Conservation (phyloP, 2,329 filamentous ascomycete species). For the Trichophyton rubrum region DNA sequence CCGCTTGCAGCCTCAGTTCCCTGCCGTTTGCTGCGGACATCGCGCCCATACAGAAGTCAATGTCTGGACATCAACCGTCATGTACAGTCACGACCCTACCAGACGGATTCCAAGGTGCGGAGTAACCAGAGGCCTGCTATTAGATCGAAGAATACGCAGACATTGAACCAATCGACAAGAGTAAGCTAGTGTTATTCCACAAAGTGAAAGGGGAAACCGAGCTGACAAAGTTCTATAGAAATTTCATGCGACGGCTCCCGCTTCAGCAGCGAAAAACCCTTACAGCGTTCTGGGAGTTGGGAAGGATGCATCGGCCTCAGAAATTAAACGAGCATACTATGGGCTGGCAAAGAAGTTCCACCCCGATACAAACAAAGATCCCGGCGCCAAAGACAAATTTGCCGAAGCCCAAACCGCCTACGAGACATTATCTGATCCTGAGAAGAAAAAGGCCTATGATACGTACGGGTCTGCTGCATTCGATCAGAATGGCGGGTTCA, state of each 20-base stretch:
- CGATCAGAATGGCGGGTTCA: slow-evolving; percentile 58
- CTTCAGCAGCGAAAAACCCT: slow-evolving; percentile 71
- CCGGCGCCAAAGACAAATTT: slow-evolving; percentile 88
- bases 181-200: slow-evolving; percentile 17
- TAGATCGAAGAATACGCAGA: slow-evolving; percentile 17
- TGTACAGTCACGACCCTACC: slow-evolving; percentile 26
- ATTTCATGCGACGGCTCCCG: slow-evolving; percentile 39
- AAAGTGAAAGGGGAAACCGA: not conserved
- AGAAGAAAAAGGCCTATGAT: slow-evolving; percentile 88
- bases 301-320: slow-evolving; percentile 65
- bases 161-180: slow-evolving; percentile 18
- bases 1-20: slow-evolving; percentile 33
- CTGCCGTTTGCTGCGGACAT: slow-evolving; percentile 31
- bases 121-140: slow-evolving; percentile 20
- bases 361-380: slow-evolving; percentile 94
- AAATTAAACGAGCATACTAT: slow-evolving; percentile 99
- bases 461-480: slow-evolving; percentile 74
- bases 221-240: slow-evolving; percentile 17
- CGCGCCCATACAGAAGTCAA: slow-evolving; percentile 29
- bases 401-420: slow-evolving; percentile 87
- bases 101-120: slow-evolving; percentile 19
- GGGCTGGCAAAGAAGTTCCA: slow-evolving; percentile 95
- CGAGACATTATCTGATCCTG: slow-evolving; percentile 79
- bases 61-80: slow-evolving; percentile 22
- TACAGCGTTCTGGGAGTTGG: slow-evolving; percentile 76